Evolutionary conservation across 1,139 yeast genomes (phyloP), one percentile per base, ranked within the genome.

Genomic region (Candida buenavistaensis): DNA sequence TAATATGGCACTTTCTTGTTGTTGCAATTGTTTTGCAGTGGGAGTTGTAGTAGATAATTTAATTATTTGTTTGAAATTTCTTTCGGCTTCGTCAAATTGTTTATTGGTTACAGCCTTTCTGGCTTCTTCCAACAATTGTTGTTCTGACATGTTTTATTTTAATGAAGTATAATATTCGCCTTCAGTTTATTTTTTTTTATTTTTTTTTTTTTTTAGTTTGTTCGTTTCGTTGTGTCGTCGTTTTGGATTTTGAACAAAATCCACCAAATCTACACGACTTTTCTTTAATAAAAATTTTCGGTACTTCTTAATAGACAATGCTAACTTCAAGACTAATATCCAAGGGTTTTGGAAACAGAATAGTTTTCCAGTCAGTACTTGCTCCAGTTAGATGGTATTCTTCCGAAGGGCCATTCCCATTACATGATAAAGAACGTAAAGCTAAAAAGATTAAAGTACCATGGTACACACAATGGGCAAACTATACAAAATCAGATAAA

Each of bases 1-100:
- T 34, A 77, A 52, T 29, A 83, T 80, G 28, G 86, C 75, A 7
- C 68, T 52, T 52, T 84, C 92, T 53, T 81, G 84, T 41, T 72
- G 75, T 48, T 69, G 72, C 36, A 56, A 49, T 36, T 43, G 44
- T 40, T 55, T 57, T 29, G 50, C 36, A 11, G 43, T 36, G 31
- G 55, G 45, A 62, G 46, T 56, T 25, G 56, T 35, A 52, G 57
- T 40, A 58, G 78, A 40, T 51, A 57, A 41, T 58, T 76, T 41
- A 53, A 57, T 41, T 59, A 67, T 55, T 41, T 68, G 62, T 32
- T 61, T 55, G 54, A 80, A 84, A 28, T 73, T 62, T 22, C 60
- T 39, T 53, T 83, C 94, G 0, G 94, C 94, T 11, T 58, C 62
- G 1, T 58, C 61, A 37, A 62, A 69, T 25, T 83, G 64, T 35